These are phyloP conservation scores for Thraustotheca clavata DNA, from an alignment of 352 stramenopile genomes.

Conservation along the genomic window DNA sequence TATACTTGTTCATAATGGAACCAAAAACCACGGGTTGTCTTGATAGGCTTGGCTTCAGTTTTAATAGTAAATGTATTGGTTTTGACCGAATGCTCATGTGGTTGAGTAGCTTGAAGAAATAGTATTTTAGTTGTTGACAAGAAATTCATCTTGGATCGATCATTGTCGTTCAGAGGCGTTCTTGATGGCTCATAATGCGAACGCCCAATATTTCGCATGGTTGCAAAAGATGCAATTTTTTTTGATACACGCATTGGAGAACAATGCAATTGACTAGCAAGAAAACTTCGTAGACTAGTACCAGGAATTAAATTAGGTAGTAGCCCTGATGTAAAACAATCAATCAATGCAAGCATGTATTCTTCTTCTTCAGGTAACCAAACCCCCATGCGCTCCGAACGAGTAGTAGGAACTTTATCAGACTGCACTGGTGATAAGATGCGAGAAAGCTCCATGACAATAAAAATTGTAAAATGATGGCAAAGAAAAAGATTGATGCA, in stretches of 20 bases:
- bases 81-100: neutral
- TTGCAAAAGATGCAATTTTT: conserved; percentile 35
- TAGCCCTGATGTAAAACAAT: conserved; percentile 53
- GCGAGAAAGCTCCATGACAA: neutral
- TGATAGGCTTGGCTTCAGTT: neutral
- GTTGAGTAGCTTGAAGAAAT: neutral
- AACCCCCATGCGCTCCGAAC: conserved; percentile 26
- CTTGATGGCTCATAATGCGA: neutral
- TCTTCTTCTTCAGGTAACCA: conserved; percentile 64
- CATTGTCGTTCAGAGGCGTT: neutral
- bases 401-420: neutral
- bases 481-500: neutral
- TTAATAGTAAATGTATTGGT: neutral
- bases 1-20: conserved; percentile 62
- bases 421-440: neutral
- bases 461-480: neutral
- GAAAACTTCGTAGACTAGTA: conserved; percentile 56
- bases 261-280: conserved; percentile 60
- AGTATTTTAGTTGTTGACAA: neutral
- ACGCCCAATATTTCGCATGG: neutral
- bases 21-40: conserved; percentile 44
- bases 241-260: conserved; percentile 75
- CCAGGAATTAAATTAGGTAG: conserved; percentile 60
- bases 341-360: conserved; percentile 52
- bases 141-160: neutral